phyloP scores from a whole-genome alignment of 495 filamentous ascomycete species.

The Daldinia decipiens region DNA sequence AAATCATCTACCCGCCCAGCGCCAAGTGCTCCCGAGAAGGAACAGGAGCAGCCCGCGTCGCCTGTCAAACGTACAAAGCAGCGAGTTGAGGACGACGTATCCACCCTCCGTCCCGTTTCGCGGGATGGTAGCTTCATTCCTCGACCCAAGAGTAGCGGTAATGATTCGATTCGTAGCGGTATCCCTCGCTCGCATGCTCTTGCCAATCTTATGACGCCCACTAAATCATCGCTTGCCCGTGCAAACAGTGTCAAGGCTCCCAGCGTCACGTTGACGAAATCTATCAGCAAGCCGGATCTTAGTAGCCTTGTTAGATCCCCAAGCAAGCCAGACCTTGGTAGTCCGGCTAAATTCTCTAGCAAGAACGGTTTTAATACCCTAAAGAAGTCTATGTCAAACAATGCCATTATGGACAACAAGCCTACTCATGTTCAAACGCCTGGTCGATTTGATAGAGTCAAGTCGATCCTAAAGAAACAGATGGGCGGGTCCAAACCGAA shows the following conservation, averaged over 20 bases:
- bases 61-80: constrained; percentile 74
- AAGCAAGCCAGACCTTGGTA: constrained; percentile 45
- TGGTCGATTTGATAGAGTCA: constrained; percentile 60
- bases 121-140: constrained; percentile 59
- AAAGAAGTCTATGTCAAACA: constrained; percentile 23
- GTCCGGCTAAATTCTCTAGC: constrained; percentile 37
- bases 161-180: constrained; percentile 44
- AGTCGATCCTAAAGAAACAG: constrained; percentile 60
- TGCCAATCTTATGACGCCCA: constrained; percentile 75
- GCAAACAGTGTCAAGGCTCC: constrained; percentile 66
- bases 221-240: constrained; percentile 79
- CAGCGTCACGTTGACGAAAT: constrained; percentile 46
- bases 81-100: constrained; percentile 66
- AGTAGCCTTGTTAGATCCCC: constrained; percentile 51
- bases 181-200: constrained; percentile 57
- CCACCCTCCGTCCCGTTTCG: constrained; percentile 62
- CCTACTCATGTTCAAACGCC: constrained; percentile 51
- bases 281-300: constrained; percentile 50
- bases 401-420: constrained; percentile 17
- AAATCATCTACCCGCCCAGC: constrained; percentile 33
- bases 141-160: constrained; percentile 54
- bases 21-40: constrained; percentile 26
- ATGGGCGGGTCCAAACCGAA: constrained; percentile 50
- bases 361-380: constrained; percentile 44
- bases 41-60: constrained; percentile 48